Evolutionary conservation across 1,284 basidiomycete genomes (phyloP).

Genomic region (Cutaneotrichosporon cyanovorans): DNA sequence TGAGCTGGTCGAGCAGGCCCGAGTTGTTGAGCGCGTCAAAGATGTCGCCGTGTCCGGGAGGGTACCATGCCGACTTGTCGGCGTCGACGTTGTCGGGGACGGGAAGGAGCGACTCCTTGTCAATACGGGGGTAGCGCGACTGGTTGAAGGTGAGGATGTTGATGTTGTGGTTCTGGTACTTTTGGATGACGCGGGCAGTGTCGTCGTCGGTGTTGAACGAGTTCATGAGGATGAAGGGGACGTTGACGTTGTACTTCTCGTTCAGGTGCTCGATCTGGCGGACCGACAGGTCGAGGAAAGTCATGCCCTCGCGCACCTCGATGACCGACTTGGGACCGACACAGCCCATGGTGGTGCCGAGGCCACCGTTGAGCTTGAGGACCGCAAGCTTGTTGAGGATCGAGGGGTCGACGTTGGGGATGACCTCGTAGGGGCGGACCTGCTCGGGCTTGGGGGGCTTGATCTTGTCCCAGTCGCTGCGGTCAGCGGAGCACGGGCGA

Average conservation of each 20-base stretch:
- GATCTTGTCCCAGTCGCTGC: slow-evolving; percentile 94
- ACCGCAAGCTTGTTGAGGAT: slow-evolving; percentile 93
- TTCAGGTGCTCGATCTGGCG: slow-evolving; percentile 86
- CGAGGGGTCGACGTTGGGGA: slow-evolving; percentile 57
- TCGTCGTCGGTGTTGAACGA: slow-evolving; percentile 99
- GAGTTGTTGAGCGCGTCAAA: slow-evolving; percentile 62
- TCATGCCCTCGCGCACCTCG: slow-evolving; percentile 96
- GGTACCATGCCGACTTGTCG: slow-evolving; percentile 97
- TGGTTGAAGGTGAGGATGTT: slow-evolving; percentile 90
- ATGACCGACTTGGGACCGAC: slow-evolving; percentile 68
- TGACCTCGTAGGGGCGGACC: slow-evolving; percentile 78
- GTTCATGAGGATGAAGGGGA: slow-evolving; percentile 98
- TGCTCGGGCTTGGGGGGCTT: slow-evolving; percentile 88
- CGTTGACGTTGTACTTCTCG: slow-evolving; percentile 60
- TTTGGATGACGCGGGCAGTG: slow-evolving; percentile 96
- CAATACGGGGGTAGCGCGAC: slow-evolving; percentile 94
- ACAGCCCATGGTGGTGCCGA: slow-evolving; percentile 58
- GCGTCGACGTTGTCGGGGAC: slow-evolving; percentile 77
- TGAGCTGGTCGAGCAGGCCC: slow-evolving; percentile 88
- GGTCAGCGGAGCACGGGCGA: background rate
- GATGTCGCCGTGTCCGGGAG: slow-evolving; percentile 93
- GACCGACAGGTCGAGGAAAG: slow-evolving; percentile 94
- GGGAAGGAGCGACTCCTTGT: slow-evolving; percentile 88
- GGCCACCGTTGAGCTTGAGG: slow-evolving; percentile 98
- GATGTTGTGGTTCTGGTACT: slow-evolving; percentile 95